Percentiles rank a stretch among this genome's conserved stretches.
phyloP scores from a whole-genome alignment of 805 yeast species.

The Ogataea sp. region DNA sequence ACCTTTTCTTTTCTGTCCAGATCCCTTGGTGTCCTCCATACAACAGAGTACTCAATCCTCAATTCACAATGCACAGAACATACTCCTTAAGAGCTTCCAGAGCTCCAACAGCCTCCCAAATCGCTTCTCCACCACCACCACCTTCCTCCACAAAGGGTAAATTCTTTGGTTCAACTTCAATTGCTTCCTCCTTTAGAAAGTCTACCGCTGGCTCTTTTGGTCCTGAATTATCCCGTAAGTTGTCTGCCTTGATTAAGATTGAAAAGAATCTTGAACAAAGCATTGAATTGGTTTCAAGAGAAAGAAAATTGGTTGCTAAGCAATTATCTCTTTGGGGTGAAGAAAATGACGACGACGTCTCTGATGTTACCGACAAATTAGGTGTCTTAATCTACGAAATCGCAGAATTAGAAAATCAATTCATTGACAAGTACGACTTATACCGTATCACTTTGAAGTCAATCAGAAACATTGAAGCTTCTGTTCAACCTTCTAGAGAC shows the following conservation, averaged over 20 bases:
- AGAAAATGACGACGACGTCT: conserved; percentile 93
- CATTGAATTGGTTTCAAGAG: conserved; percentile 85
- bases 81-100: conserved; percentile 71
- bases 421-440: conserved; percentile 96
- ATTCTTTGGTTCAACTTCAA: conserved; percentile 69
- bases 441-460: conserved; percentile 94
- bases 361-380: conserved; percentile 94
- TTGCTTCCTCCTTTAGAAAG: conserved; percentile 67
- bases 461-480: conserved; percentile 92
- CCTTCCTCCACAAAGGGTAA: conserved; percentile 60
- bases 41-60: too few relatives aligned
- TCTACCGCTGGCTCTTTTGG: conserved; percentile 87
- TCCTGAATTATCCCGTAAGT: conserved; percentile 89
- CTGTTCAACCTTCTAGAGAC: conserved; percentile 97
- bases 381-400: conserved; percentile 94
- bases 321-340: conserved; percentile 98
- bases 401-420: conserved; percentile 97
- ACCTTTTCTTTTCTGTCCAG: background rate
- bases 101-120: conserved; percentile 78
- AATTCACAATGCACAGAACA: conserved; percentile 66
- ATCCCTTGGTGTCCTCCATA: background rate
- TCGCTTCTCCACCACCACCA: conserved; percentile 77
- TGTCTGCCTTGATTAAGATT: conserved; percentile 87
- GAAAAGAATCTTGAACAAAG: conserved; percentile 95
- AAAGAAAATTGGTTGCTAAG: conserved; percentile 93